Conservation (phyloP, 2,329 filamentous ascomycete genomes). For the Ophiognomonia clavigignenti-juglandacearum region DNA sequence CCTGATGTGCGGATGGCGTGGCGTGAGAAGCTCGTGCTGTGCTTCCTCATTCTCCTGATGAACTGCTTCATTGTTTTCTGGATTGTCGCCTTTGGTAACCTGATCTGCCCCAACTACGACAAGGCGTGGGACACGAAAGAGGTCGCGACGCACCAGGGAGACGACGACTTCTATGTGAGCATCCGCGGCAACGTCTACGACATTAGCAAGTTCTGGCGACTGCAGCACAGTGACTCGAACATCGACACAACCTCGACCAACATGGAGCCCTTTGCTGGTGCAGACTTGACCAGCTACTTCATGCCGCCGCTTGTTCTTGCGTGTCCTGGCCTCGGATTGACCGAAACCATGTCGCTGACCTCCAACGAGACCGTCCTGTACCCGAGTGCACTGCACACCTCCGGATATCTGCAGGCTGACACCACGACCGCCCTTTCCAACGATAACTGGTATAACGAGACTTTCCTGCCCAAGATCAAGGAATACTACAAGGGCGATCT, state of each 20-base stretch:
- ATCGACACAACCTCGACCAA: constrained; percentile 53
- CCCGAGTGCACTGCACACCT: constrained; percentile 60
- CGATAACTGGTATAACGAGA: constrained; percentile 70
- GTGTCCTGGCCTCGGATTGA: constrained; percentile 68
- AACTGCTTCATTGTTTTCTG: constrained; percentile 86
- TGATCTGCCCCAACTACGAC: constrained; percentile 86
- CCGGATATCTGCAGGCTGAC: constrained; percentile 57
- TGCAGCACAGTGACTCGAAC: constrained; percentile 72
- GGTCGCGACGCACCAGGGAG: constrained; percentile 64
- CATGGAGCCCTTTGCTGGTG: constrained; percentile 76
- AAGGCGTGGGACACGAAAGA: constrained; percentile 79
- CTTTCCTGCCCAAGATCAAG: constrained; percentile 74
- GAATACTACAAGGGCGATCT: constrained; percentile 84
- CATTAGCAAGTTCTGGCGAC: constrained; percentile 79
- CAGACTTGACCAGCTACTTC: constrained; percentile 82
- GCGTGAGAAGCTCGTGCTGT: constrained; percentile 88
- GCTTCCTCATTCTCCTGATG: constrained; percentile 72
- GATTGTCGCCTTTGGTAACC: constrained; percentile 78
- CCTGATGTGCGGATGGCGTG: constrained; percentile 96
- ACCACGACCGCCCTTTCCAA: constrained; percentile 53
- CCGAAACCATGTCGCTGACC: constrained; percentile 50
- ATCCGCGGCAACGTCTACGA: constrained; percentile 90
- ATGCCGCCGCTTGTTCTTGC: constrained; percentile 68
- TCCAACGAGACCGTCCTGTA: constrained; percentile 60
- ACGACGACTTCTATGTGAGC: constrained; percentile 79